Conservation (phyloP, 371 early-diverging fungal genomes). For the Smittium culicis region DNA sequence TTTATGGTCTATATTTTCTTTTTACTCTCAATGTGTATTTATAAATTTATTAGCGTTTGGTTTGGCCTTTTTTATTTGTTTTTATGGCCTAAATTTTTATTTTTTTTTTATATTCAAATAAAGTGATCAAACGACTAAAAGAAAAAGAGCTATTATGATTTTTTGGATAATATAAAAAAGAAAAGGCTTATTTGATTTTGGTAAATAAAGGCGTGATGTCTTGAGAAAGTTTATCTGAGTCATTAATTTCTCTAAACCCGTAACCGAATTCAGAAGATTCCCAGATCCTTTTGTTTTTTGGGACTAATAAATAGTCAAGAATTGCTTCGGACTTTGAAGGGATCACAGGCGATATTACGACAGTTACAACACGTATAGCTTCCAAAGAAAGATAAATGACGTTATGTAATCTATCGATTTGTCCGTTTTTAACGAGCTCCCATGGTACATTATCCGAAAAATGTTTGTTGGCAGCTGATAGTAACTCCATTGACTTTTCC, state of each 20-base stretch:
- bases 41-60: no score
- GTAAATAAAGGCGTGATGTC: no score
- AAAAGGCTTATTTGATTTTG: no score
- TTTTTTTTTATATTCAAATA: no score
- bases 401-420: slow-evolving; percentile 32
- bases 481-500: slow-evolving; percentile 14
- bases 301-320: slow-evolving; percentile 45
- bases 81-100: no score
- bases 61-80: no score
- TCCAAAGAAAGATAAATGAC: slow-evolving; percentile 63
- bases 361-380: slow-evolving; percentile 51
- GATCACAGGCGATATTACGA: slow-evolving; percentile 76
- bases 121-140: no score
- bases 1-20: no score
- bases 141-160: no score
- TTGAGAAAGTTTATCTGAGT: background rate
- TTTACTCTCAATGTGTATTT: no score
- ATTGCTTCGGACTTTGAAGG: slow-evolving; percentile 54
- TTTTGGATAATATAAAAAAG: no score
- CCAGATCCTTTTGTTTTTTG: slow-evolving; percentile 38
- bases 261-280: slow-evolving; percentile 25
- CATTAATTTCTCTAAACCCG: no score
- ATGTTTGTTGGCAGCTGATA: slow-evolving; percentile 54
- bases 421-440: slow-evolving; percentile 35
- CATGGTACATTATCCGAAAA: slow-evolving; percentile 66